Base-by-base conservation (phyloP, 1,139 yeast genomes). In the Yamadazyma mexicana region DNA sequence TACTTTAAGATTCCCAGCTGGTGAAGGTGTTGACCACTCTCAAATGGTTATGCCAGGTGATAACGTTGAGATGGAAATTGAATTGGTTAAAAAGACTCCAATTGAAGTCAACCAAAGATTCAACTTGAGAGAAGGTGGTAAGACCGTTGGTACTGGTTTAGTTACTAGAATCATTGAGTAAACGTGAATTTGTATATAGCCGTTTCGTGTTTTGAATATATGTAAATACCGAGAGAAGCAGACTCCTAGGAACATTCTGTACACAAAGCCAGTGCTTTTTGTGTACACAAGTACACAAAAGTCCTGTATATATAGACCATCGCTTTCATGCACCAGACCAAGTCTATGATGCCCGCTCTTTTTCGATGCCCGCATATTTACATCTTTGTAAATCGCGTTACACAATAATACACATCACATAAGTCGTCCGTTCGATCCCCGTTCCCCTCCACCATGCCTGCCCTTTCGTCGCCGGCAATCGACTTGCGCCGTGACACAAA, bases 41-140 rank as follows among this genome's bases (percentile, higher is more conserved):
- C 81, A 81, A 64, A 91, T 87, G 81, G 88, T 92, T 57, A 79
- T 87, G 79, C 99, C 99, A 50, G 99, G 98, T 75, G 98, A 94
- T 79, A 92, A 92, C 70, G 79, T 89, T 52, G 98, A 94, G 76
- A 88, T 94, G 96, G 83, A 82, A 59, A 88, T 94, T 62, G 87
- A 86, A 63, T 78, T 92, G 64, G 83, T 86, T 52, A 88, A 81
- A 74, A 92, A 96, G 64, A 87, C 95, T 55, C 96, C 98, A 51
- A 64, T 94, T 54, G 98, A 92, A 77, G 83, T 85, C 58, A 95
- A 95, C 69, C 96, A 89, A 77, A 87, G 98, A 73, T 92, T 92
- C 85, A 92, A 92, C 82, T 80, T 92, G 66, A 94, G 99, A 83
- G 99, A 92, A 77, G 98, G 98, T 75, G 98, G 98, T 66, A 87